A percentile compares a stretch with the other conserved stretches of the same genome.
Evolutionary conservation across 257 asterid genomes (phyloP).

Genomic region (Nicotiana benthamiana): DNA sequence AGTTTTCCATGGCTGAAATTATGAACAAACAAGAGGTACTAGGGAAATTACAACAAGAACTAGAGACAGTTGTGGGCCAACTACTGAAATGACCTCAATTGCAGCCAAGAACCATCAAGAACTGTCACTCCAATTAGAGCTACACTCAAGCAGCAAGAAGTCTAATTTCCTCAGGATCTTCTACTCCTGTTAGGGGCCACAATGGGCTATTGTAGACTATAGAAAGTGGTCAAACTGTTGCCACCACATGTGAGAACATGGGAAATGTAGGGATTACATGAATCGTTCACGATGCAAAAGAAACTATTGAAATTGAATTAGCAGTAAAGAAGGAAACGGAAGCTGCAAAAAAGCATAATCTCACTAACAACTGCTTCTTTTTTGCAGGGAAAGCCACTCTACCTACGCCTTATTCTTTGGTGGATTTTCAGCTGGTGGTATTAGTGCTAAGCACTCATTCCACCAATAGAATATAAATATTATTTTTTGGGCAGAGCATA

Average conservation of each 20-base stretch:
- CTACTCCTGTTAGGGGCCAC: slow-evolving; percentile 46
- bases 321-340: slow-evolving; percentile 16
- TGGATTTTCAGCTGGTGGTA: too few species aligned
- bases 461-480: too few species aligned
- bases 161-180: slow-evolving; percentile 51
- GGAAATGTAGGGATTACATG: slow-evolving; percentile 26
- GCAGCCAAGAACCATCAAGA: slow-evolving; percentile 95
- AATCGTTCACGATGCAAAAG: slow-evolving; percentile 31
- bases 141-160: slow-evolving; percentile 55
- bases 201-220: slow-evolving; percentile 19
- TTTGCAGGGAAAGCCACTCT: too few species aligned
- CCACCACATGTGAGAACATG: slow-evolving; percentile 22
- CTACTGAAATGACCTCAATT: slow-evolving; percentile 94
- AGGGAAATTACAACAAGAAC: too few species aligned
- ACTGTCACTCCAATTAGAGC: slow-evolving; percentile 76
- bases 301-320: slow-evolving; percentile 5
- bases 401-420: too few species aligned
- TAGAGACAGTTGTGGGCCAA: too few species aligned
- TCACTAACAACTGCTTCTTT: too few species aligned
- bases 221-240: slow-evolving; percentile 23
- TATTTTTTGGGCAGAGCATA: too few species aligned
- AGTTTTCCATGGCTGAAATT: too few species aligned
- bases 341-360: neutral
- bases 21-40: too few species aligned
- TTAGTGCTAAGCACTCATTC: too few species aligned